phyloP scores from a whole-genome alignment of 208 protist genomes.

The Tritrichomonas foetus region DNA sequence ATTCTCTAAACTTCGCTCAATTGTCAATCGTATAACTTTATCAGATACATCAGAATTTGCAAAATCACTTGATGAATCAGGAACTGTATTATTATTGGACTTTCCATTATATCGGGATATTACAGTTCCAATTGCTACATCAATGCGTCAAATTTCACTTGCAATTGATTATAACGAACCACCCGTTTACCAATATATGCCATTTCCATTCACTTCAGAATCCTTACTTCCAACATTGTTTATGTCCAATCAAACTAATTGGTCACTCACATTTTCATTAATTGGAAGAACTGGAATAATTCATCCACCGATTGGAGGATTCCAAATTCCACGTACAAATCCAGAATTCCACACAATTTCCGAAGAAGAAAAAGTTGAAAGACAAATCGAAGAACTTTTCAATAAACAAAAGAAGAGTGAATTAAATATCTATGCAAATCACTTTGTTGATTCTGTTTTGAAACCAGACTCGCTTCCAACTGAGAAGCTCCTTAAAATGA shows the following conservation, averaged over 20 bases:
- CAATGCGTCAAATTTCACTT: not conserved
- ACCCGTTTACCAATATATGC: not conserved
- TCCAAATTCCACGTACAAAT: not conserved
- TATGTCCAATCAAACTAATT: not conserved
- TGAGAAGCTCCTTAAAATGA: not conserved
- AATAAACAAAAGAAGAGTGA: not conserved
- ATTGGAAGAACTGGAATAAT: not conserved
- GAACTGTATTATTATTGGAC: not conserved
- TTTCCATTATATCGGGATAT: constrained; percentile 29
- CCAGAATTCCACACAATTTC: not conserved
- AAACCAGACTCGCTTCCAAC: not conserved
- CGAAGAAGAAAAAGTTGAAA: not conserved
- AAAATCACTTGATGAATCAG: not conserved
- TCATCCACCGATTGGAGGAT: not conserved
- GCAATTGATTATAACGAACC: not conserved
- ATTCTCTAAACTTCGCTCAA: not conserved
- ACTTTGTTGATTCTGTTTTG: not conserved
- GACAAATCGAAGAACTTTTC: constrained; percentile 36
- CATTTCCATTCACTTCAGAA: constrained; percentile 25
- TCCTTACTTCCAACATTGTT: not conserved
- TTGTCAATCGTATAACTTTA: not conserved
- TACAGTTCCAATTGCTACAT: not conserved
- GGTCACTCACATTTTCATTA: not conserved
- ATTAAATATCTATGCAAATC: not conserved
- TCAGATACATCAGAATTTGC: not conserved